Percentiles rank a stretch among this genome's conserved stretches.
Evolutionary conservation across 208 protist genomes (phyloP).

Genomic region (Acanthamoeba lenticulata): DNA sequence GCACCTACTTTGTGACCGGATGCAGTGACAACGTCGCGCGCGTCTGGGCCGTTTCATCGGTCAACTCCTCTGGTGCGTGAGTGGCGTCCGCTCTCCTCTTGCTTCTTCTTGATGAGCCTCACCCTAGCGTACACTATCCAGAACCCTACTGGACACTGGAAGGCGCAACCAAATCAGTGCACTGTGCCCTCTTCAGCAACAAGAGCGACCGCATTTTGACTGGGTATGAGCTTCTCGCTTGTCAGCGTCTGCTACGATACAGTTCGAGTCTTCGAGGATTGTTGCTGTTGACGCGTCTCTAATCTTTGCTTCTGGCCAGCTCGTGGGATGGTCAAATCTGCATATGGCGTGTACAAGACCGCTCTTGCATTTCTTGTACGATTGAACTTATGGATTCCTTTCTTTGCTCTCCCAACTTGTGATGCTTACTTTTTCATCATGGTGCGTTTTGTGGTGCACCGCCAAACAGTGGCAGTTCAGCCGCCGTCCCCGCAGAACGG

Average conservation of each 20-base stretch:
- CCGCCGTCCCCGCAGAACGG: not conserved
- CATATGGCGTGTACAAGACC: not conserved
- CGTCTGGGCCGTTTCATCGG: not conserved
- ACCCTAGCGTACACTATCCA: not conserved
- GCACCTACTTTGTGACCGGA: slow-evolving; percentile 39
- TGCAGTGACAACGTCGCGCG: slow-evolving; percentile 55
- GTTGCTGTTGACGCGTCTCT: too few relatives aligned
- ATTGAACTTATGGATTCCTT: not conserved
- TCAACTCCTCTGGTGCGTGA: not conserved
- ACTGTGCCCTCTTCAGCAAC: slow-evolving; percentile 64
- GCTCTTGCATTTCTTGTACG: not conserved
- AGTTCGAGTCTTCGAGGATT: too few relatives aligned
- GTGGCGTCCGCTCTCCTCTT: not conserved
- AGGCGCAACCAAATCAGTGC: not conserved
- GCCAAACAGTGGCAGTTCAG: slow-evolving; percentile 50
- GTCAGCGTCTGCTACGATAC: too few relatives aligned
- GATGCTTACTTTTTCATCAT: too few relatives aligned
- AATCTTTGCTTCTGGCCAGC: not conserved
- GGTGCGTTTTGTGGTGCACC: too few relatives aligned
- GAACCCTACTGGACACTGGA: slow-evolving; percentile 42
- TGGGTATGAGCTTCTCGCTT: not conserved
- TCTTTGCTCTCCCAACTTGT: too few relatives aligned
- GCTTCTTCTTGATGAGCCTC: not conserved
- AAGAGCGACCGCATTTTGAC: slow-evolving; percentile 39
- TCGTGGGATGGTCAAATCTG: slow-evolving; percentile 54